Conservation (phyloP, 331 rosid species). For the Acacia pycnantha region DNA sequence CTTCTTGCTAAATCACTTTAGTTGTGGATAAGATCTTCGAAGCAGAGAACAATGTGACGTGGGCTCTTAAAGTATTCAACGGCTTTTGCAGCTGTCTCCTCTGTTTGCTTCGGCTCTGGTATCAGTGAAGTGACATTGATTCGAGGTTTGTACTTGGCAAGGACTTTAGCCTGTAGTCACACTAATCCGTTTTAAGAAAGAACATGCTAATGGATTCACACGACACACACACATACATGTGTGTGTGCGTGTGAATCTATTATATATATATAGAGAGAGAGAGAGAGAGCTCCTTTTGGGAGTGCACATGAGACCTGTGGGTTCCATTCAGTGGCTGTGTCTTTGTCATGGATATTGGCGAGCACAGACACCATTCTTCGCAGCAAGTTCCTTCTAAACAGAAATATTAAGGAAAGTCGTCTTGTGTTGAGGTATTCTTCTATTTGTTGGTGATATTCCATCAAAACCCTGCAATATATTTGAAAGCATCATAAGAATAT, state of each 20-base stretch:
- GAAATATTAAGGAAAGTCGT: conserved; percentile 52
- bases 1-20: no score
- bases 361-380: conserved; percentile 70
- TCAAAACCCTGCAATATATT: conserved; percentile 40
- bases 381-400: conserved; percentile 67
- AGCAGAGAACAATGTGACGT: conserved; percentile 59
- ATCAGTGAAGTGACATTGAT: conserved; percentile 42
- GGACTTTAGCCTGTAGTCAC: conserved; percentile 49
- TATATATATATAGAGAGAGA: conserved; percentile 13
- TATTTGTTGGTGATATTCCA: conserved; percentile 52
- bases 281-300: conserved; percentile 41
- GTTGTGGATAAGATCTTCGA: conserved; percentile 60
- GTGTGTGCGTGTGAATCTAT: no score
- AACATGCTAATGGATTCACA: background rate
- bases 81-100: conserved; percentile 42
- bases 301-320: conserved; percentile 74
- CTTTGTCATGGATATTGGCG: conserved; percentile 58
- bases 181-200: background rate
- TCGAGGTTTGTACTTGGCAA: conserved; percentile 56
- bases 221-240: no score
- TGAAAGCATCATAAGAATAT: background rate
- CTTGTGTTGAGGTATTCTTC: conserved; percentile 49
- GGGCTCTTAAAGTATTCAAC: conserved; percentile 50
- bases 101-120: conserved; percentile 43
- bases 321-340: conserved; percentile 60